Evolutionary conservation across 345 rosid genomes (phyloP).

Genomic region (Pistacia integerrima): DNA sequence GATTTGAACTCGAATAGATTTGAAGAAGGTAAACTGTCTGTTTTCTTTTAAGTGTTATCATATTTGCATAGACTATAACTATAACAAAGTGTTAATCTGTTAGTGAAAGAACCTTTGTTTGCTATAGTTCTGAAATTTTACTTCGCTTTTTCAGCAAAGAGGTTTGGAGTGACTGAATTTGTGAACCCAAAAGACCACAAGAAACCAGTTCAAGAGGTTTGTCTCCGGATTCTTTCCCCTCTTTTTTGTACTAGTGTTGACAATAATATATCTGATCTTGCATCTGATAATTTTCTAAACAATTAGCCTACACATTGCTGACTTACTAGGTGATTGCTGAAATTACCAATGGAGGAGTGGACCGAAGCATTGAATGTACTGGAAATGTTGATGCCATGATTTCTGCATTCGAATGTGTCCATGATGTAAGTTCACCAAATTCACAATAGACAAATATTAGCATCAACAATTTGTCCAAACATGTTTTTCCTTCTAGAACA

Average conservation of each 20-base stretch:
- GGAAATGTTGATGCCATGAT: slow-evolving; percentile 46
- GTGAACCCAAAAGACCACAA: slow-evolving; percentile 44
- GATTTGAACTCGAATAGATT: slow-evolving; percentile 38
- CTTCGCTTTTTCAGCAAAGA: slow-evolving; percentile 32
- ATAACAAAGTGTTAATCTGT: no score
- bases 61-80: no score
- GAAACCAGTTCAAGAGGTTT: slow-evolving; percentile 45
- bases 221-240: background rate
- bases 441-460: no score
- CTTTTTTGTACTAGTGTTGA: background rate
- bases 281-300: background rate
- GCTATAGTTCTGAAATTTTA: background rate
- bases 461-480: background rate
- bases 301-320: background rate
- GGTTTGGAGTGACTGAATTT: slow-evolving; percentile 45
- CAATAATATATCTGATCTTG: background rate
- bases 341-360: slow-evolving; percentile 50
- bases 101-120: no score
- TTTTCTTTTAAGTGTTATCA: background rate
- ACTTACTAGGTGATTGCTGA: slow-evolving; percentile 36
- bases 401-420: slow-evolving; percentile 56
- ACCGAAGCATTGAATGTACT: slow-evolving; percentile 45
- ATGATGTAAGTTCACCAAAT: slow-evolving; percentile 33
- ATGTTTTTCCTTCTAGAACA: background rate
- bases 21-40: slow-evolving; percentile 15